Conservation (phyloP, 2,329 filamentous ascomycete species). For the Exophiala alcalophila region DNA sequence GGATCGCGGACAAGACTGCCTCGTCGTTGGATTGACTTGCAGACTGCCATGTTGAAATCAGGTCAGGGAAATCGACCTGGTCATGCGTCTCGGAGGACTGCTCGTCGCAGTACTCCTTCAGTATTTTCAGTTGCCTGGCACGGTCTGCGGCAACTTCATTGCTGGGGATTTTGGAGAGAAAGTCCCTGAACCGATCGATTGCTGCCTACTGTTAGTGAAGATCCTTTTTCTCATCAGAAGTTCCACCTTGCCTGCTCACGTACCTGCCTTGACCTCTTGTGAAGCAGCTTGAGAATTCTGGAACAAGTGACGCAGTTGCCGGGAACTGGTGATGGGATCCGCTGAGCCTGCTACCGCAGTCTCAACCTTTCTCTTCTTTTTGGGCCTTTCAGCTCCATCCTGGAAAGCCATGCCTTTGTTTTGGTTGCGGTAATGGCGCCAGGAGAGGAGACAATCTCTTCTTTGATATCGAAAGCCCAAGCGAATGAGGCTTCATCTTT, state of each 20-base stretch:
- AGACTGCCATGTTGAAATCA: slow-evolving; percentile 86
- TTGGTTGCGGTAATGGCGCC: too few species aligned
- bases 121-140: slow-evolving; percentile 41
- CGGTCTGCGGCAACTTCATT: slow-evolving; percentile 38
- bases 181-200: slow-evolving; percentile 45
- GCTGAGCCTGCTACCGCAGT: slow-evolving; percentile 16
- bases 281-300: slow-evolving; percentile 59
- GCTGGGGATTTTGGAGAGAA: slow-evolving; percentile 41
- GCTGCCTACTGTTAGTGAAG: slow-evolving; percentile 32
- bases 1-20: slow-evolving; percentile 72
- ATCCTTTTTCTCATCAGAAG: slow-evolving; percentile 1
- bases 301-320: slow-evolving; percentile 67
- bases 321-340: slow-evolving; percentile 48
- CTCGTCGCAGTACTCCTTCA: slow-evolving; percentile 51
- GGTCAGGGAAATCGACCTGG: slow-evolving; percentile 64
- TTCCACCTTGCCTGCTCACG: slow-evolving; percentile 50
- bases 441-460: too few species aligned
- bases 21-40: slow-evolving; percentile 78
- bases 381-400: slow-evolving; percentile 21
- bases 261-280: slow-evolving; percentile 58
- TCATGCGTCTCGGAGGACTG: slow-evolving; percentile 56
- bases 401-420: too few species aligned
- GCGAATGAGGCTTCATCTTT: too few species aligned
- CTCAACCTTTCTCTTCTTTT: slow-evolving; percentile 43
- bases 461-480: too few species aligned